Conservation (phyloP, 176 grass and related monocot species). For the Oryza brachyantha region DNA sequence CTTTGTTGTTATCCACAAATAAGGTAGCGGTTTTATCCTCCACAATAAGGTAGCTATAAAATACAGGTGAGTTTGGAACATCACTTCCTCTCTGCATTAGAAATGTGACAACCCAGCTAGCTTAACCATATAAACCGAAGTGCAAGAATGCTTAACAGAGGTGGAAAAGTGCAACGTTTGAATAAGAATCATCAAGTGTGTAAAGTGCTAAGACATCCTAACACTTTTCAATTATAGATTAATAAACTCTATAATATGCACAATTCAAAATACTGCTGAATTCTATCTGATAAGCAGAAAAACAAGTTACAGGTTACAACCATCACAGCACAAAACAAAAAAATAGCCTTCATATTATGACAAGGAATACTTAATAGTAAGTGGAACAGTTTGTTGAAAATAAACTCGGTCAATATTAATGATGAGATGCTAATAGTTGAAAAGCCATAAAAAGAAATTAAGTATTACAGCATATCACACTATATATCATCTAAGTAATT, state of each 20-base stretch:
- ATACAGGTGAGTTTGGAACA: slow-evolving; percentile 90
- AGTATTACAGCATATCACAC: neutral
- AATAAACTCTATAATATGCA: neutral
- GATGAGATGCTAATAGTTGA: slow-evolving; percentile 4
- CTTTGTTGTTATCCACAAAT: slow-evolving; percentile 82
- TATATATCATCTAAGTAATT: neutral
- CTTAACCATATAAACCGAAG: slow-evolving; percentile 14
- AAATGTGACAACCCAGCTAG: slow-evolving; percentile 24
- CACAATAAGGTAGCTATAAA: slow-evolving; percentile 86
- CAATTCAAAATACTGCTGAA: neutral
- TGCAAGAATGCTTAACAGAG: neutral
- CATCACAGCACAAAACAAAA: slow-evolving; percentile 6
- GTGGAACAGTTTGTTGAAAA: neutral
- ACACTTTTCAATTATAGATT: neutral
- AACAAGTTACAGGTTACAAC: neutral
- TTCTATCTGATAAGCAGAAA: neutral
- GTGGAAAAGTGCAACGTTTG: neutral
- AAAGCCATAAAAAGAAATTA: neutral
- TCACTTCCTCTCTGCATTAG: slow-evolving; percentile 92
- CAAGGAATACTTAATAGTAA: neutral
- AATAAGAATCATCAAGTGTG: neutral
- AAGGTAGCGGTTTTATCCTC: slow-evolving; percentile 58
- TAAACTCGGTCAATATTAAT: neutral
- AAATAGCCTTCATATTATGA: neutral
- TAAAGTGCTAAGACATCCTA: neutral